Evolutionary conservation across 441 rosid genomes (phyloP).

Genomic region (Oxalis stricta): DNA sequence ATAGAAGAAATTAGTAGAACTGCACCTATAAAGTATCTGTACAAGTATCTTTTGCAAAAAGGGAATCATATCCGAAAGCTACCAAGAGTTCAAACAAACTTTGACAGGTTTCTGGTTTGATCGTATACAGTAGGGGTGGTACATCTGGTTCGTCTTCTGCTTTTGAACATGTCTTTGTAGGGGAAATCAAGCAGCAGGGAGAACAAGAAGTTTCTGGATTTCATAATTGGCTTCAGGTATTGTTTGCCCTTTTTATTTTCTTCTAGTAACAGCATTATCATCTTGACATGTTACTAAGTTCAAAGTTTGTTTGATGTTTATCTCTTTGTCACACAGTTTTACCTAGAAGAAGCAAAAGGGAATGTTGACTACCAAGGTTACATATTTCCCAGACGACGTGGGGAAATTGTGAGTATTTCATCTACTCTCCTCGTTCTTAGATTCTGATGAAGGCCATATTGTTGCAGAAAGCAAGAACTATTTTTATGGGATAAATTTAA

Average conservation of each 20-base stretch:
- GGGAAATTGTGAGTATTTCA: conserved; percentile 48
- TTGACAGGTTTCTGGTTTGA: conserved; percentile 70
- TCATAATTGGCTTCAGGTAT: conserved; percentile 97
- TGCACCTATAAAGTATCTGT: conserved; percentile 70
- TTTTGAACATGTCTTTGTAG: conserved; percentile 95
- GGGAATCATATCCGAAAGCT: conserved; percentile 45
- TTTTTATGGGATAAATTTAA: too few species aligned
- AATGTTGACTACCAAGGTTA: conserved; percentile 78
- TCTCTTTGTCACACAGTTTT: conserved; percentile 39
- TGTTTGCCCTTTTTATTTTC: too few species aligned
- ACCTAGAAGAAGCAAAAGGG: conserved; percentile 85
- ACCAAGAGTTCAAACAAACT: conserved; percentile 54
- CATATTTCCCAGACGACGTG: conserved; percentile 59
- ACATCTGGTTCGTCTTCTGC: conserved; percentile 77
- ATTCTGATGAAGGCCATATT: background rate
- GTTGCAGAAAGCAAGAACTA: too few species aligned
- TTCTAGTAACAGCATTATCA: background rate
- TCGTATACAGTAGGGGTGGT: conserved; percentile 78
- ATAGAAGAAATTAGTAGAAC: conserved; percentile 91
- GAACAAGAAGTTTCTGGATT: conserved; percentile 81
- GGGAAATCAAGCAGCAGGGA: conserved; percentile 64
- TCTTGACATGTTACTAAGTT: too few species aligned
- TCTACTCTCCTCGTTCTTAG: background rate
- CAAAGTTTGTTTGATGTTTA: background rate
- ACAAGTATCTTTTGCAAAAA: conserved; percentile 49